phyloP scores from a whole-genome alignment of 2,329 filamentous ascomycete species.

The Sclerotinia subarctica region DNA sequence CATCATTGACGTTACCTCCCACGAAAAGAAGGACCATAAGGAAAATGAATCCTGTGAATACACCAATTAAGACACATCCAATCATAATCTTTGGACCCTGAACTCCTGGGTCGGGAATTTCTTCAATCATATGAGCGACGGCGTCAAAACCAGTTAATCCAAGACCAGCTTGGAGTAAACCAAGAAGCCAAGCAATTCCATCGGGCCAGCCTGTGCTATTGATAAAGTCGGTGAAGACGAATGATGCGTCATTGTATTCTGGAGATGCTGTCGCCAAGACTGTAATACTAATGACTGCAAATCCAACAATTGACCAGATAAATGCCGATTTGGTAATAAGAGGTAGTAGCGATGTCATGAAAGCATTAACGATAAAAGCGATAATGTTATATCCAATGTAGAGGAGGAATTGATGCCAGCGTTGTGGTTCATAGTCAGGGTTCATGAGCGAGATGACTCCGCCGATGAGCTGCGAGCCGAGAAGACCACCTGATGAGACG shows the following conservation, averaged over 20 bases:
- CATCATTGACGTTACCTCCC: slow-evolving; percentile 40
- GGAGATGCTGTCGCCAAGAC: slow-evolving; percentile 51
- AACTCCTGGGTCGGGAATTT: slow-evolving; percentile 50
- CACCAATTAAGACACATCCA: slow-evolving; percentile 48
- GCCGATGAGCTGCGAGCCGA: slow-evolving; percentile 52
- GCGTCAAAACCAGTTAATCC: slow-evolving; percentile 48
- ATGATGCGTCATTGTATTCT: slow-evolving; percentile 50
- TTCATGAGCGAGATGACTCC: slow-evolving; percentile 50
- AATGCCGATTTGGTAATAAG: slow-evolving; percentile 49
- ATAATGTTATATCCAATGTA: slow-evolving; percentile 49
- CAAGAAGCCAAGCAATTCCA: slow-evolving; percentile 50
- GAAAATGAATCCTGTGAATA: slow-evolving; percentile 41
- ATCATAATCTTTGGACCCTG: slow-evolving; percentile 51
- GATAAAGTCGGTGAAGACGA: slow-evolving; percentile 54
- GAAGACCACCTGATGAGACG: slow-evolving; percentile 52
- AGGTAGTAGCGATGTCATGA: slow-evolving; percentile 48
- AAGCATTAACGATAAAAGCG: slow-evolving; percentile 48
- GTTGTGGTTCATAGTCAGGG: slow-evolving; percentile 50
- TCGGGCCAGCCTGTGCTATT: slow-evolving; percentile 52
- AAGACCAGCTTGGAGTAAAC: slow-evolving; percentile 51
- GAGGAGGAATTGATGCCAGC: slow-evolving; percentile 45
- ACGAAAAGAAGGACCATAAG: slow-evolving; percentile 38
- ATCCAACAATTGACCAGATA: slow-evolving; percentile 52
- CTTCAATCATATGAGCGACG: slow-evolving; percentile 49
- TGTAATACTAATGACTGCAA: slow-evolving; percentile 50